Conservation (phyloP, 495 filamentous ascomycete genomes). For the Neurospora sp. region DNA sequence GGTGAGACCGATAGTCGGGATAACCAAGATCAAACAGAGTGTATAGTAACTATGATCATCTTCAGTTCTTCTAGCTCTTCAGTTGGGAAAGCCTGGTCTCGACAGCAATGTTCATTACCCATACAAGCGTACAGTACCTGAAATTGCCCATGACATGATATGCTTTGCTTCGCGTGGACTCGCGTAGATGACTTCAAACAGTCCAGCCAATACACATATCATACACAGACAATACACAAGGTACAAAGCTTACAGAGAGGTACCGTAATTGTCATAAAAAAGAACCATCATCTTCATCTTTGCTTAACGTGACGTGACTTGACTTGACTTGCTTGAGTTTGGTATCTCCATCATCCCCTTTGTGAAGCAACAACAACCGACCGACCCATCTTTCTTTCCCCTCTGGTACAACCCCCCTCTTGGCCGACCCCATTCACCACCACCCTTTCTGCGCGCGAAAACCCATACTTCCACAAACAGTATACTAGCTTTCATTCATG, state of each 20-base stretch:
- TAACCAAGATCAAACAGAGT: too few species aligned
- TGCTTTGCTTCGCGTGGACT: not conserved
- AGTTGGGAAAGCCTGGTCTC: not conserved
- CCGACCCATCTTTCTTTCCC: not conserved
- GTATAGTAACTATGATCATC: too few species aligned
- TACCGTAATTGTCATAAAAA: not conserved
- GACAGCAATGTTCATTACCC: not conserved
- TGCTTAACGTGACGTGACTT: not conserved
- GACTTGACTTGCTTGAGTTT: not conserved
- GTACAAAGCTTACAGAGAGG: not conserved
- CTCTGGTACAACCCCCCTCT: not conserved
- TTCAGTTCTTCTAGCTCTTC: too few species aligned
- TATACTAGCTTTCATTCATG: not conserved
- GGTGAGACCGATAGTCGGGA: too few species aligned
- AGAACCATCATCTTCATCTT: not conserved
- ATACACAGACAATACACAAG: not conserved
- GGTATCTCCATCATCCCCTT: not conserved
- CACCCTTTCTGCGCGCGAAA: not conserved
- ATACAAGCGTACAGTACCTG: not conserved
- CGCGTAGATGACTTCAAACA: not conserved
- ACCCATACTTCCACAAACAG: not conserved
- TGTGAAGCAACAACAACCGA: not conserved
- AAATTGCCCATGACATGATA: not conserved
- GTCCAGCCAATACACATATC: not conserved
- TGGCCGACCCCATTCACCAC: not conserved